Conservation (phyloP, 192 early-diverging fungal genomes). For the Phycomyces blakesleeanus region DNA sequence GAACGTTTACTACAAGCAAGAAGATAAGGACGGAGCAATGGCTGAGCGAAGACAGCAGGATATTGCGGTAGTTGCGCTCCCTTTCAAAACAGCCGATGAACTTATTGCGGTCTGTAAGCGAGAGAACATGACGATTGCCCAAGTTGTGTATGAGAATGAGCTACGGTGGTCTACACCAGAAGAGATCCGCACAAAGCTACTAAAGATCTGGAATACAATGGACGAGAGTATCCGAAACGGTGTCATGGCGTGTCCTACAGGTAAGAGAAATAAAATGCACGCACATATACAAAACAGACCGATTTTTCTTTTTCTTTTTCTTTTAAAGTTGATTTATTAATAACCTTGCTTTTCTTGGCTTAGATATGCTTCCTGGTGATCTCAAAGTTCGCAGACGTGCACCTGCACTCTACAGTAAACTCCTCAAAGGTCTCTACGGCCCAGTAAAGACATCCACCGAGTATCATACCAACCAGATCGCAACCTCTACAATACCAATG, state of each 20-base stretch:
- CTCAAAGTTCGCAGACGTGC: conserved; percentile 83
- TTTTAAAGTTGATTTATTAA: conserved; percentile 15
- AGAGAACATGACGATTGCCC: conserved; percentile 85
- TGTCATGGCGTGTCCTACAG: conserved; percentile 48
- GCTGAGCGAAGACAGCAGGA: conserved; percentile 64
- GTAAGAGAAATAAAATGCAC: no score
- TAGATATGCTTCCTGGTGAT: conserved; percentile 70
- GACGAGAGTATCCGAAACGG: conserved; percentile 79
- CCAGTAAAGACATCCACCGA: conserved; percentile 22
- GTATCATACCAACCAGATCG: conserved; percentile 24
- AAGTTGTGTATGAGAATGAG: conserved; percentile 93
- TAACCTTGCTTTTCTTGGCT: no score
- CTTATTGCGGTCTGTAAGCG: conserved; percentile 79
- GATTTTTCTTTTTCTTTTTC: no score
- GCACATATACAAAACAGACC: no score
- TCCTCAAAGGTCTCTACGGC: conserved; percentile 72
- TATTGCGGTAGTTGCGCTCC: conserved; percentile 73
- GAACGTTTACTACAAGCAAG: conserved; percentile 45
- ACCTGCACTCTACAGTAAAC: conserved; percentile 79
- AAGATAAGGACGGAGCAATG: conserved; percentile 32
- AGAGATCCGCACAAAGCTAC: conserved; percentile 70
- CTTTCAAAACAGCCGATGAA: conserved; percentile 77
- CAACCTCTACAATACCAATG: conserved; percentile 10
- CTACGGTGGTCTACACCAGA: conserved; percentile 81
- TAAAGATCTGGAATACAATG: conserved; percentile 91